Evolutionary conservation across 495 filamentous ascomycete species (phyloP).

Genomic region (Penicillium fimorum): DNA sequence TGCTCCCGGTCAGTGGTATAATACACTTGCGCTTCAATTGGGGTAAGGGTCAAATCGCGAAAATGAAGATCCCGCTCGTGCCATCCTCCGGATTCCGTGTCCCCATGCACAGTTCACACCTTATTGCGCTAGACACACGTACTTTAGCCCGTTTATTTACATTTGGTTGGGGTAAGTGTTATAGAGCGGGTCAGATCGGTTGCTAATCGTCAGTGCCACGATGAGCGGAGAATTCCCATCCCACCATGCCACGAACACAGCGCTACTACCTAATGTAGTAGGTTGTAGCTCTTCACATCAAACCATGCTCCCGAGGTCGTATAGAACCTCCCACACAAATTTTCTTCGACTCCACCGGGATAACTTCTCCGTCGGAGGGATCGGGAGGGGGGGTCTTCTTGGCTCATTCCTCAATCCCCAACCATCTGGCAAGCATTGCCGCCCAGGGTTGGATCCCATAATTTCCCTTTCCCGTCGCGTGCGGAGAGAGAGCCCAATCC

Average conservation of each 20-base stretch:
- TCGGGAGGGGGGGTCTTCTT: slow-evolving; percentile 8
- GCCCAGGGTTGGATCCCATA: neutral
- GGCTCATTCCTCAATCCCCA: slow-evolving; percentile 14
- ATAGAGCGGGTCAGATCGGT: slow-evolving; percentile 5
- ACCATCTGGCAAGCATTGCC: neutral
- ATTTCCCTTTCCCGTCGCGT: neutral
- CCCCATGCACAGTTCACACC: slow-evolving; percentile 33
- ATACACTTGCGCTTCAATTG: neutral
- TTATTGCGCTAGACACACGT: slow-evolving; percentile 19
- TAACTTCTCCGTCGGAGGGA: neutral
- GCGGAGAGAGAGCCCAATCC: neutral
- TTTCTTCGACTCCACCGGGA: neutral
- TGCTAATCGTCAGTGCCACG: slow-evolving; percentile 11
- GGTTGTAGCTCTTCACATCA: neutral
- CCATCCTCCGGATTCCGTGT: slow-evolving; percentile 10
- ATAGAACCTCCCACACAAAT: neutral
- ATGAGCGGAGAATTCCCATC: slow-evolving; percentile 1
- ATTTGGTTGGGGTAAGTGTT: slow-evolving; percentile 7
- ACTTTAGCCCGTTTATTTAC: neutral
- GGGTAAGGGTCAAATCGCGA: neutral
- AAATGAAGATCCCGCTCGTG: slow-evolving; percentile 13
- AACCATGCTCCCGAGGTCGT: neutral
- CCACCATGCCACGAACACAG: slow-evolving; percentile 7
- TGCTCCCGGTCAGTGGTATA: slow-evolving; percentile 24
- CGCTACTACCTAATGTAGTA: neutral